phyloP scores from a whole-genome alignment of 768 basidiomycete species.

The Sutorius australiensis region DNA sequence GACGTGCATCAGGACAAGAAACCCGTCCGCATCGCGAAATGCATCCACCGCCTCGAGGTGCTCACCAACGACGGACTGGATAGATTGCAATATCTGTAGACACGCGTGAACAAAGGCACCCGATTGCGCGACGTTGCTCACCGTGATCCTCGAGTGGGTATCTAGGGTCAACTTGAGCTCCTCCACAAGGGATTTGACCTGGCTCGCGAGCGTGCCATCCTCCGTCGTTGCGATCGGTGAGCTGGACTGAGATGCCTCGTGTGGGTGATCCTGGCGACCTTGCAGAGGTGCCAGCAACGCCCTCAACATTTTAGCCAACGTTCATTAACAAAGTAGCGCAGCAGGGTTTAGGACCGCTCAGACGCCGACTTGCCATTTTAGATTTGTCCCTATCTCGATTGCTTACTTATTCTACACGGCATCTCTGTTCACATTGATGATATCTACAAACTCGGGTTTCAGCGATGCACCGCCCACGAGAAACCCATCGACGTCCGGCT shows the following conservation, averaged over 20 bases:
- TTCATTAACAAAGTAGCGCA: too few relatives aligned
- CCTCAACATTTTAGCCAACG: slow-evolving; percentile 44
- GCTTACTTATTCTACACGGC: neutral
- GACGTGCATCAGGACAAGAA: slow-evolving; percentile 68
- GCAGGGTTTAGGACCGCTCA: too few relatives aligned
- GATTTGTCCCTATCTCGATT: neutral
- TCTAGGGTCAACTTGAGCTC: slow-evolving; percentile 59
- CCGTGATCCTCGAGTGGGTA: slow-evolving; percentile 47
- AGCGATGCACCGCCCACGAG: slow-evolving; percentile 96
- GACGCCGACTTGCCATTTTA: neutral
- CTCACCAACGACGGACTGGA: slow-evolving; percentile 64
- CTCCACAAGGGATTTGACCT: slow-evolving; percentile 69
- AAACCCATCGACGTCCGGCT: slow-evolving; percentile 93
- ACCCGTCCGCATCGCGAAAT: slow-evolving; percentile 81
- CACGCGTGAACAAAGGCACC: neutral
- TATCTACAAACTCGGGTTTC: slow-evolving; percentile 94
- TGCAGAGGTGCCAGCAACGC: slow-evolving; percentile 58
- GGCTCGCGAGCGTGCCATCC: slow-evolving; percentile 25
- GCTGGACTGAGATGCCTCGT: slow-evolving; percentile 23
- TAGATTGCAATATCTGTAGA: slow-evolving; percentile 57
- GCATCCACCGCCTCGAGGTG: slow-evolving; percentile 65
- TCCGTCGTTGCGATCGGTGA: neutral
- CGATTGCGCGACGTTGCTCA: slow-evolving; percentile 31
- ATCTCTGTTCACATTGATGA: slow-evolving; percentile 65
- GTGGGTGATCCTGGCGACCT: slow-evolving; percentile 48